phyloP scores from a whole-genome alignment of 2,329 filamentous ascomycete species.

The Hymenoscyphus fraxineus region DNA sequence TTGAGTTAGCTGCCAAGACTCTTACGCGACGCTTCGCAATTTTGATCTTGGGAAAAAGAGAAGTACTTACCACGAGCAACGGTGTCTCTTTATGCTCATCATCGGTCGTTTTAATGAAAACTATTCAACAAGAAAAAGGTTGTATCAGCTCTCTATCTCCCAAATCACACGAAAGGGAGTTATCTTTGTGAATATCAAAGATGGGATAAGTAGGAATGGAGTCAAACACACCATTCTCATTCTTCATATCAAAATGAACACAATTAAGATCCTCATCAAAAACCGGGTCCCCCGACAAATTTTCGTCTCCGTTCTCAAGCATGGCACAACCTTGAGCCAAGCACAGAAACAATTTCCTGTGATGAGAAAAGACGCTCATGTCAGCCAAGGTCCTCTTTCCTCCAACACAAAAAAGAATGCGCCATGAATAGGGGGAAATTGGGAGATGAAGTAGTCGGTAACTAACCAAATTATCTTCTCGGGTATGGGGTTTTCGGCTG shows the following conservation, averaged over 20 bases:
- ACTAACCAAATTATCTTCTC: not conserved
- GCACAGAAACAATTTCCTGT: not conserved
- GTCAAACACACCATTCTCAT: not conserved
- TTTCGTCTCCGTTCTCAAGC: not conserved
- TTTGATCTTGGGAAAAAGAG: not conserved
- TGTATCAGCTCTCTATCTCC: too few relatives aligned
- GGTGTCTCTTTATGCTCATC: not conserved
- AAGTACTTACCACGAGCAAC: not conserved
- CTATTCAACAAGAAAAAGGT: not conserved
- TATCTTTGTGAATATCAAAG: too few relatives aligned
- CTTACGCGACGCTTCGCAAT: not conserved
- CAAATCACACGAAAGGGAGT: too few relatives aligned
- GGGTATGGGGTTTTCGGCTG: not conserved
- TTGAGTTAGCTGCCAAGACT: too few relatives aligned
- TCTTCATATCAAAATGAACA: conserved; percentile 2
- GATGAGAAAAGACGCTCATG: not conserved
- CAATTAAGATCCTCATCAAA: not conserved
- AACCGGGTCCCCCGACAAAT: not conserved
- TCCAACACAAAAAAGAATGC: not conserved
- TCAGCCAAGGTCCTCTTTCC: not conserved
- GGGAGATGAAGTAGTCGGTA: not conserved
- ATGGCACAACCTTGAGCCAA: not conserved
- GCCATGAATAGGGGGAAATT: not conserved
- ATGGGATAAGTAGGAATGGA: not conserved
- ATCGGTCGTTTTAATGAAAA: not conserved